Evolutionary conservation across 257 asterid genomes (phyloP).

Genomic region (Knoxia roxburghii): DNA sequence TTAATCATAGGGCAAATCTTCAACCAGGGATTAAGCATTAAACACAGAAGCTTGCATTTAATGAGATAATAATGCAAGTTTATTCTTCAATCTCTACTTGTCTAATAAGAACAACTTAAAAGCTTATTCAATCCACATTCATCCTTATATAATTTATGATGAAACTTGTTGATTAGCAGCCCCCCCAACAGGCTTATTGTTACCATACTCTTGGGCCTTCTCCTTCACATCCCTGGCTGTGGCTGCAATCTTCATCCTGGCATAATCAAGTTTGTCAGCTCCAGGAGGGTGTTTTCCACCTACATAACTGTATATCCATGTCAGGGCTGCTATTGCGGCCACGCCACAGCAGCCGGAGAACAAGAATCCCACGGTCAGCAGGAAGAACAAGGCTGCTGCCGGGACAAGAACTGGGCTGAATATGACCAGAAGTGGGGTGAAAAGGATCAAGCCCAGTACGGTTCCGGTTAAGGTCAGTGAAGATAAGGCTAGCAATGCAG

Average conservation of each 20-base stretch:
- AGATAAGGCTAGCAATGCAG: conserved; percentile 32
- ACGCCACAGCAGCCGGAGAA: conserved; percentile 27
- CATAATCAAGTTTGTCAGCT: conserved; percentile 22
- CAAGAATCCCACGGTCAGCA: conserved; percentile 30
- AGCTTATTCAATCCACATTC: not conserved
- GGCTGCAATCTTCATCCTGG: conserved; percentile 19
- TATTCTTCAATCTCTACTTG: too few species aligned
- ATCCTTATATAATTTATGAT: not conserved
- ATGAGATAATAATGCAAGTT: not conserved
- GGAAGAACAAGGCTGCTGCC: conserved; percentile 9
- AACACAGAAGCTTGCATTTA: not conserved
- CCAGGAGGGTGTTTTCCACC: conserved; percentile 20
- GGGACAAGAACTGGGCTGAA: conserved; percentile 33
- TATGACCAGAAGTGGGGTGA: conserved; percentile 28
- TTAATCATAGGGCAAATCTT: too few species aligned
- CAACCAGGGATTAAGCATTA: not conserved
- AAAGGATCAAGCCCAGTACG: conserved; percentile 26
- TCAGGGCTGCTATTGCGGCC: conserved; percentile 24
- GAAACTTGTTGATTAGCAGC: conserved; percentile 5
- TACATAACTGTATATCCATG: conserved; percentile 25
- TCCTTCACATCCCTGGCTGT: conserved; percentile 30
- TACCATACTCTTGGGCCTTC: conserved; percentile 23
- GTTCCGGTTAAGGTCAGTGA: conserved; percentile 33
- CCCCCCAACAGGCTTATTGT: conserved; percentile 3
- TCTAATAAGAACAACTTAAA: too few species aligned